These are phyloP conservation scores for Fusarium sp. DNA, from an alignment of 2,329 filamentous ascomycete species.

Conservation along the genomic window DNA sequence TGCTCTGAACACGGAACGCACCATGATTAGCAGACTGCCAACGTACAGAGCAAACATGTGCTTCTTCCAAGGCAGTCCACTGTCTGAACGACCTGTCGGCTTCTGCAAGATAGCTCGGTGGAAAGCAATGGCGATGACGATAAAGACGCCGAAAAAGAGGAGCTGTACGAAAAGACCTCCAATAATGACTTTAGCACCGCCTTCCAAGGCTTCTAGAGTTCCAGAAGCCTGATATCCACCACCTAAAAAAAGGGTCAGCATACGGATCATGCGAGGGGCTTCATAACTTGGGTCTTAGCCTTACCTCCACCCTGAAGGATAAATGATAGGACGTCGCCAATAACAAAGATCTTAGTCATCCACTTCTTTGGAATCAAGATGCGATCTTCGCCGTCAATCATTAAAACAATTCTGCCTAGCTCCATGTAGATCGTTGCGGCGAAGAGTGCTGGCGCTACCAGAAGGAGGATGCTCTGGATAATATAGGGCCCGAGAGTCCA, in stretches of 20 bases:
- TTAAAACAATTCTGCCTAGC: slow-evolving; percentile 1
- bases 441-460: neutral
- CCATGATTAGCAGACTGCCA: slow-evolving; percentile 53
- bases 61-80: slow-evolving; percentile 50
- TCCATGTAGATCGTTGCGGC: slow-evolving; percentile 18
- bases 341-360: slow-evolving; percentile 40
- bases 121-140: slow-evolving; percentile 61
- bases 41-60: slow-evolving; percentile 44
- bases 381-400: slow-evolving; percentile 7
- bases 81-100: slow-evolving; percentile 10
- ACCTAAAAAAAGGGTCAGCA: neutral
- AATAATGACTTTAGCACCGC: slow-evolving; percentile 62
- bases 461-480: slow-evolving; percentile 12
- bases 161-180: slow-evolving; percentile 67
- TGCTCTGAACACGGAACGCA: slow-evolving; percentile 57
- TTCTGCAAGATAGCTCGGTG: slow-evolving; percentile 48
- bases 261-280: neutral
- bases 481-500: slow-evolving; percentile 12
- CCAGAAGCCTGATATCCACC: slow-evolving; percentile 46
- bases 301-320: slow-evolving; percentile 30
- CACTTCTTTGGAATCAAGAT: slow-evolving; percentile 20
- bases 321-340: slow-evolving; percentile 35
- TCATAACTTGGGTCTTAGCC: fast-evolving
- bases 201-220: slow-evolving; percentile 43
- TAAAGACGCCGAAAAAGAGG: slow-evolving; percentile 65